Percentiles rank a stretch among this genome's conserved stretches.
Evolutionary conservation across 2,329 filamentous ascomycete genomes (phyloP).

Genomic region (Lecanicillium sp.): DNA sequence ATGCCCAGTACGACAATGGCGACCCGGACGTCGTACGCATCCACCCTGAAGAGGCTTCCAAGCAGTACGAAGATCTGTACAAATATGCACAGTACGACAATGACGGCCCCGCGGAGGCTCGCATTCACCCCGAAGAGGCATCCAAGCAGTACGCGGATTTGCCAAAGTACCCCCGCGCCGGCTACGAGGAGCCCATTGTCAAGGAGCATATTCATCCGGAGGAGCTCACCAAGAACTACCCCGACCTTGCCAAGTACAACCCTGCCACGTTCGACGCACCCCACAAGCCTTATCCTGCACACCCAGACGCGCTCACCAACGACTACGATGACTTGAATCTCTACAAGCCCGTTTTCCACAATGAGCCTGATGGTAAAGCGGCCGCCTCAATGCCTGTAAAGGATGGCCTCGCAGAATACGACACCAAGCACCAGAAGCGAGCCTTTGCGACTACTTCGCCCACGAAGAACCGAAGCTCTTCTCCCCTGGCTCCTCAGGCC

Average conservation of each 20-base stretch:
- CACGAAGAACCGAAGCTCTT: too few species aligned
- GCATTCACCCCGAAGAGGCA: constrained; percentile 20
- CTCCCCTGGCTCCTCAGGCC: too few species aligned
- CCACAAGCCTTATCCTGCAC: constrained; percentile 17
- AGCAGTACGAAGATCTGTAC: constrained; percentile 27
- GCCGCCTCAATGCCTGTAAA: constrained; percentile 23
- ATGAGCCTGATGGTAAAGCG: constrained; percentile 25
- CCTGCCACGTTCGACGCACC: constrained; percentile 19
- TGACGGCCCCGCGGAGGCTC: constrained; percentile 13
- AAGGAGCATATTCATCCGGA: constrained; percentile 26
- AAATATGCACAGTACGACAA: constrained; percentile 23
- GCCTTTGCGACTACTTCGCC: constrained; percentile 12
- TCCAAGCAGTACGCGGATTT: constrained; percentile 28
- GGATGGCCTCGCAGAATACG: constrained; percentile 29
- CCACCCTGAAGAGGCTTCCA: constrained; percentile 24
- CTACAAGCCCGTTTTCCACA: constrained; percentile 20
- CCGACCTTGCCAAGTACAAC: constrained; percentile 35
- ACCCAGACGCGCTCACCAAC: constrained; percentile 22
- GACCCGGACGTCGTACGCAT: constrained; percentile 13
- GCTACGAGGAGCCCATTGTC: constrained; percentile 19
- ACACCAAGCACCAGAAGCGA: constrained; percentile 20
- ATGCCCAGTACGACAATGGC: constrained; percentile 16
- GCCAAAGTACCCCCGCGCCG: constrained; percentile 20
- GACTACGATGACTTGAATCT: constrained; percentile 17
- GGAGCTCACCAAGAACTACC: constrained; percentile 29